phyloP scores from a whole-genome alignment of 2,329 filamentous ascomycete species.

The Beauveria brongniartii region DNA sequence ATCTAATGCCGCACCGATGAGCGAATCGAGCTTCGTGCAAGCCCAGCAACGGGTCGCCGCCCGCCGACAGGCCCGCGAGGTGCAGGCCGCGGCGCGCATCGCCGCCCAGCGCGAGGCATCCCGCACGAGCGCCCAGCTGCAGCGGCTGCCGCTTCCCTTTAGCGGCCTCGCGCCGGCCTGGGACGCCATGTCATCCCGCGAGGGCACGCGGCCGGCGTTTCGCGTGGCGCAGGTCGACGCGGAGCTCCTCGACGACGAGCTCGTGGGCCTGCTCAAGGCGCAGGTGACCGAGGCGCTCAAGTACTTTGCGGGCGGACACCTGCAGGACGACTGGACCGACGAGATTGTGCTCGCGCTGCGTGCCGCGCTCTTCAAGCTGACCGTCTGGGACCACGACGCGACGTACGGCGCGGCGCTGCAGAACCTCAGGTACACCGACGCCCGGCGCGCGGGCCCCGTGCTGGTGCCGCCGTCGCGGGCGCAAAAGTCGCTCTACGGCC shows the following conservation, averaged over 20 bases:
- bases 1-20: slow-evolving; percentile 30
- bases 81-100: slow-evolving; percentile 50
- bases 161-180: slow-evolving; percentile 53
- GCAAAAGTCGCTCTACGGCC: slow-evolving; percentile 79
- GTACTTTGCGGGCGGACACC: slow-evolving; percentile 66
- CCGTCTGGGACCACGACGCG: slow-evolving; percentile 92
- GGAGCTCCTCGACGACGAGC: slow-evolving; percentile 87
- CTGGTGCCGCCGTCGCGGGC: slow-evolving; percentile 63
- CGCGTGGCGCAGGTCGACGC: slow-evolving; percentile 94
- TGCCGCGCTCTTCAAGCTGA: slow-evolving; percentile 82
- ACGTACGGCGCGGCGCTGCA: slow-evolving; percentile 91
- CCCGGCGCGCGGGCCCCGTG: slow-evolving; percentile 55
- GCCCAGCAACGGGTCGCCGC: slow-evolving; percentile 81
- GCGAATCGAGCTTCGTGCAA: slow-evolving; percentile 66
- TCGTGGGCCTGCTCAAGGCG: slow-evolving; percentile 73
- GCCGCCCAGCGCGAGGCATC: slow-evolving; percentile 43
- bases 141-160: slow-evolving; percentile 55
- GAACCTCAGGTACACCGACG: slow-evolving; percentile 84
- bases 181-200: slow-evolving; percentile 63
- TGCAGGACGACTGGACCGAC: slow-evolving; percentile 78
- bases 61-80: slow-evolving; percentile 69
- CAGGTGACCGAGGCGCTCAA: slow-evolving; percentile 85
- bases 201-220: slow-evolving; percentile 77
- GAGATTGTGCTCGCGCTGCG: slow-evolving; percentile 76
- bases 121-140: slow-evolving; percentile 45